These are phyloP conservation scores for Eutrema japonicum DNA, from an alignment of 345 rosid genomes.

Conservation along the genomic window DNA sequence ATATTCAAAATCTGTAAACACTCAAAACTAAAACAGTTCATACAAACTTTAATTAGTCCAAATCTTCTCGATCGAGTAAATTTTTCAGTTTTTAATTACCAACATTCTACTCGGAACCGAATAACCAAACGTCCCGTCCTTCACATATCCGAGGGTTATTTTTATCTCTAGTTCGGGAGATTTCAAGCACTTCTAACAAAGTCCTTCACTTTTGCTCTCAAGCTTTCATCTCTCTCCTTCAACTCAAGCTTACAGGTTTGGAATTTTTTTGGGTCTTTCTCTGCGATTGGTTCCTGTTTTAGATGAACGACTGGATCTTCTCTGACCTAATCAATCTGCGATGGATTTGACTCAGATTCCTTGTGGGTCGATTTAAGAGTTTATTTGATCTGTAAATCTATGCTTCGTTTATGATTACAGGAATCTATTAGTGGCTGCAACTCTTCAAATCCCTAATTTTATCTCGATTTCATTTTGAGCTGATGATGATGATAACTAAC, in stretches of 20 bases:
- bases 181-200: slow-evolving; percentile 19
- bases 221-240: slow-evolving; percentile 21
- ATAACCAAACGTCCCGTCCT: too few relatives aligned
- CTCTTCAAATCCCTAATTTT: background rate
- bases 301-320: slow-evolving; percentile 1
- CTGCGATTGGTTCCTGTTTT: background rate
- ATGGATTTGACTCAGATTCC: background rate
- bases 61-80: too few relatives aligned
- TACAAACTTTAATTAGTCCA: too few relatives aligned
- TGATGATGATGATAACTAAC: background rate
- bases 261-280: background rate
- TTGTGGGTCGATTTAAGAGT: background rate
- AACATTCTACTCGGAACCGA: too few relatives aligned
- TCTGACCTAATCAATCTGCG: background rate
- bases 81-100: too few relatives aligned
- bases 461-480: slow-evolving; percentile 1
- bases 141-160: too few relatives aligned
- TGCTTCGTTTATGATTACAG: background rate
- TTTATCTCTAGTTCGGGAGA: slow-evolving; percentile 11
- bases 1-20: too few relatives aligned
- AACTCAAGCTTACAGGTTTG: slow-evolving; percentile 36
- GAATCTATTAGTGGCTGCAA: background rate
- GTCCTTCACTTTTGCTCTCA: slow-evolving; percentile 22
- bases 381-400: slow-evolving; percentile 12
- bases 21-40: too few relatives aligned